These are phyloP conservation scores for Radiomyces spectabilis DNA, from an alignment of 192 early-diverging fungal genomes.

Conservation along the genomic window DNA sequence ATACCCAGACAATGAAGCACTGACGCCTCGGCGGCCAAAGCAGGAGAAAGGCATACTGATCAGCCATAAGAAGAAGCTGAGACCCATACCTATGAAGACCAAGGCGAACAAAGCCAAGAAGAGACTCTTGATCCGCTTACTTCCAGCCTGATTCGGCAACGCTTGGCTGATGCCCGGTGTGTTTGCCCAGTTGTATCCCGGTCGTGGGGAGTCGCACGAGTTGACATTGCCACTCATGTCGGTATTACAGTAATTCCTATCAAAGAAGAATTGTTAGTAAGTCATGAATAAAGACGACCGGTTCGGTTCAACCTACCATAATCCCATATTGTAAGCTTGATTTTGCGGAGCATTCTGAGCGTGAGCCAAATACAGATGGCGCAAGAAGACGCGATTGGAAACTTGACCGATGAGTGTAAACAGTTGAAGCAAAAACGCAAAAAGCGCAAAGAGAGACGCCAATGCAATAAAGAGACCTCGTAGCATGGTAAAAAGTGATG, in stretches of 20 bases:
- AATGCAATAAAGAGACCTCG: not conserved
- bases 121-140: not conserved
- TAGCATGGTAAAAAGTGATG: too few relatives aligned
- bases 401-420: constrained; percentile 3
- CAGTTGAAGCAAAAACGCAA: not conserved
- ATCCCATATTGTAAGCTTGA: not conserved
- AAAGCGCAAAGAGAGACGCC: too few relatives aligned
- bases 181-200: constrained; percentile 17
- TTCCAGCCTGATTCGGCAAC: not conserved
- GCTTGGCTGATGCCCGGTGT: constrained; percentile 8
- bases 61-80: constrained; percentile 9
- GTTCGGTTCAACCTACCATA: too few relatives aligned
- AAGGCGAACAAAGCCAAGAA: constrained; percentile 17
- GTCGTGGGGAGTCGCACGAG: not conserved
- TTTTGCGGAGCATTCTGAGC: not conserved
- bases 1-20: constrained; percentile 2
- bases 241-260: constrained; percentile 21
- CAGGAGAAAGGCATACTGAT: constrained; percentile 9
- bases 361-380: not conserved
- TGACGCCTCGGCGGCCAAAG: not conserved
- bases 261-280: not conserved
- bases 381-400: not conserved
- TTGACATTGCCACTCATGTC: not conserved
- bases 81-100: constrained; percentile 8
- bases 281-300: not conserved